phyloP scores from a whole-genome alignment of 139 green algal genomes.

The Tetraselmis chui region DNA sequence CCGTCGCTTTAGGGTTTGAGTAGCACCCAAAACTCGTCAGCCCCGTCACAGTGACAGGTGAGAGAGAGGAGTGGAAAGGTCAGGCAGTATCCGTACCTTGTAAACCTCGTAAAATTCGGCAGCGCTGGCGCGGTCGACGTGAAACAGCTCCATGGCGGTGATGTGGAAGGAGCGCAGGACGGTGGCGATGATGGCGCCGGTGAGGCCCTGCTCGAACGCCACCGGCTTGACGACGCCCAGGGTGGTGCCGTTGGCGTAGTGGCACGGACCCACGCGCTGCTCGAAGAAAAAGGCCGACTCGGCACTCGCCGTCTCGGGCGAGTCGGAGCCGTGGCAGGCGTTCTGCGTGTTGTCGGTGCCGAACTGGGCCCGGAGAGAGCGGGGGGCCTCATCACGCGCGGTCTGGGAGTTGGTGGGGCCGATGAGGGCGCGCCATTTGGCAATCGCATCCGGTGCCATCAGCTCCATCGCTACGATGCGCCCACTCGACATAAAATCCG shows the following conservation, averaged over 20 bases:
- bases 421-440: conserved; percentile 45
- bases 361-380: conserved; percentile 50
- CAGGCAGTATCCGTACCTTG: conserved; percentile 24
- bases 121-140: conserved; percentile 40
- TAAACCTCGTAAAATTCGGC: conserved; percentile 65
- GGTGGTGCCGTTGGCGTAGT: conserved; percentile 26
- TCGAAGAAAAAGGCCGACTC: conserved; percentile 68
- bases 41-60: too few relatives aligned
- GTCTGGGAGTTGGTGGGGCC: conserved; percentile 33
- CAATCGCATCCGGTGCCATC: conserved; percentile 44
- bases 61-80: too few relatives aligned
- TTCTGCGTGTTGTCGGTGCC: conserved; percentile 53
- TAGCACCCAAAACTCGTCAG: too few relatives aligned
- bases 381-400: conserved; percentile 46
- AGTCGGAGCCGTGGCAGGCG: conserved; percentile 64
- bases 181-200: conserved; percentile 35
- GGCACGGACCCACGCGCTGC: conserved; percentile 15
- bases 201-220: conserved; percentile 39
- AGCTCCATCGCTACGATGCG: conserved; percentile 68
- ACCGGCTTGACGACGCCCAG: conserved; percentile 69
- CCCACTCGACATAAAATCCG: conserved; percentile 61
- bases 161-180: conserved; percentile 49
- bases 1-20: too few relatives aligned
- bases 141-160: conserved; percentile 50
- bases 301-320: conserved; percentile 41